Percentiles rank a stretch among this genome's conserved stretches.
Conservation (phyloP, 306 rosid species). For the Benincasa hispida region DNA sequence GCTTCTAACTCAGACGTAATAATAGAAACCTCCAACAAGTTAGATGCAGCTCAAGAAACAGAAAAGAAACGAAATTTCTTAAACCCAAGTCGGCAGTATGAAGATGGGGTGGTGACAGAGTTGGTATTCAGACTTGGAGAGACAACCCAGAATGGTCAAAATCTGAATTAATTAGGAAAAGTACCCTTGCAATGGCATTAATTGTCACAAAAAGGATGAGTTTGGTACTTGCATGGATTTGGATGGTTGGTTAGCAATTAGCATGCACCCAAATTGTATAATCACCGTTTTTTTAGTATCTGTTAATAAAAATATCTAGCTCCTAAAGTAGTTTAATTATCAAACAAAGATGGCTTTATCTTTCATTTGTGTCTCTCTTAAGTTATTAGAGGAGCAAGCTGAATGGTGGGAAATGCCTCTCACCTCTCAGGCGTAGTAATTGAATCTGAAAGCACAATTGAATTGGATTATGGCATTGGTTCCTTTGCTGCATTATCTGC, state of each 20-base stretch:
- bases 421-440: not conserved
- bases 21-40: slow-evolving; percentile 18
- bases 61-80: slow-evolving; percentile 15
- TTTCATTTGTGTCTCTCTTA: not conserved
- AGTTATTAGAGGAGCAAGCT: not conserved
- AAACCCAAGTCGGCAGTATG: slow-evolving; percentile 13
- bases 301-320: not conserved
- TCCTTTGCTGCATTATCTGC: not conserved
- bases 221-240: slow-evolving; percentile 5
- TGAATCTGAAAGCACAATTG: not conserved
- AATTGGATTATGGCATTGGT: not conserved
- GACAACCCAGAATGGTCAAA: slow-evolving; percentile 17
- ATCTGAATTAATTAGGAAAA: slow-evolving; percentile 21
- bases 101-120: slow-evolving; percentile 9
- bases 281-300: not conserved
- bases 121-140: slow-evolving; percentile 16
- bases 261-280: not conserved
- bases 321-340: not conserved
- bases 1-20: slow-evolving; percentile 15
- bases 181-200: not conserved
- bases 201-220: slow-evolving; percentile 8
- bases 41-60: slow-evolving; percentile 22
- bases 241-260: slow-evolving; percentile 4
- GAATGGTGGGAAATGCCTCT: not conserved
- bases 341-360: not conserved